These are phyloP conservation scores for Hypoxylon sp. DNA, from an alignment of 2,329 filamentous ascomycete species.

Conservation along the genomic window DNA sequence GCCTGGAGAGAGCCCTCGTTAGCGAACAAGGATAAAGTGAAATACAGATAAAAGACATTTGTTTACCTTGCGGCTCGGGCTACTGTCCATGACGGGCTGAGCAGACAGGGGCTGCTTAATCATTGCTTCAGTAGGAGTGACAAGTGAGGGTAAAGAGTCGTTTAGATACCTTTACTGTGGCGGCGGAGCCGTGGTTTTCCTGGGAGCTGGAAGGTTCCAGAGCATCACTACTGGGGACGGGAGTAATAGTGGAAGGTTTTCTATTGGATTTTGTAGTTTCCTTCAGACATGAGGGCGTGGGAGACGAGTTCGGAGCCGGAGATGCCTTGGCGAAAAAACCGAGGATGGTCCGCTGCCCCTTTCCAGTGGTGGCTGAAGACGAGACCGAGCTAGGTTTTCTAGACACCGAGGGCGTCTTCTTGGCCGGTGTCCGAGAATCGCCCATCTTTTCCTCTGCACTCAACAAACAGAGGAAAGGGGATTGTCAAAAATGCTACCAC, in stretches of 20 bases:
- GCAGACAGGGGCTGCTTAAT: conserved; percentile 60
- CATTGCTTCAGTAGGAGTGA: conserved; percentile 60
- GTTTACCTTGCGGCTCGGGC: conserved; percentile 83
- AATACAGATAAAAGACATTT: conserved; percentile 35
- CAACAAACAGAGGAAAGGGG: not conserved
- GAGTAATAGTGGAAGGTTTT: conserved; percentile 70
- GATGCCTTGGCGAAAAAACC: conserved; percentile 82
- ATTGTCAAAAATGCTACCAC: not conserved
- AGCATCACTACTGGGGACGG: conserved; percentile 85
- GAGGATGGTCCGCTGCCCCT: conserved; percentile 81
- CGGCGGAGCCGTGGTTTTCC: conserved; percentile 69
- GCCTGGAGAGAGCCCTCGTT: conserved; percentile 54
- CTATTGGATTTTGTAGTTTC: conserved; percentile 64
- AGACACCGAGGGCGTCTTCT: conserved; percentile 59
- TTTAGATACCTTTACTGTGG: conserved; percentile 65
- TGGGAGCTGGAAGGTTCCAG: conserved; percentile 77
- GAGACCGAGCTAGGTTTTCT: conserved; percentile 64
- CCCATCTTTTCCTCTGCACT: conserved; percentile 45
- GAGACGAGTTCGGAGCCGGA: conserved; percentile 51
- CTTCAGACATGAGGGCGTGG: conserved; percentile 60
- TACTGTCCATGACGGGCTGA: conserved; percentile 69
- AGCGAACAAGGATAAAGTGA: not conserved
- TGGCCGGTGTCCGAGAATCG: conserved; percentile 53
- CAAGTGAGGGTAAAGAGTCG: conserved; percentile 63
- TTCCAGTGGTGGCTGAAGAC: conserved; percentile 62